Evolutionary conservation across 441 rosid species (phyloP).

Genomic region (Euphorbia schlechtendalii): DNA sequence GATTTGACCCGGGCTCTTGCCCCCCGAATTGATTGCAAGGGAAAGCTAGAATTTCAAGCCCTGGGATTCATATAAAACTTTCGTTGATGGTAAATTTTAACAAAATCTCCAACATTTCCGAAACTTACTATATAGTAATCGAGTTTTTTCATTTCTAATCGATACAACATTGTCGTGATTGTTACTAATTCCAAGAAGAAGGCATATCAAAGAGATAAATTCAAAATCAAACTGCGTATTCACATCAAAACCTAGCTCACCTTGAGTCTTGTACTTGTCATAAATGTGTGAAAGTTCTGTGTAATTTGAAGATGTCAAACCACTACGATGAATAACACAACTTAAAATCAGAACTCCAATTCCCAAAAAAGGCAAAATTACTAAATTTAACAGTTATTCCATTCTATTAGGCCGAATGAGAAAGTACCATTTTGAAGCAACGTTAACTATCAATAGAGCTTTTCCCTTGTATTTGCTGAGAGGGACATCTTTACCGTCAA

Average conservation of each 20-base stretch:
- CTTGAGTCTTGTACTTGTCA: slow-evolving; percentile 69
- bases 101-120: not conserved
- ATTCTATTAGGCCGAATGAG: no score
- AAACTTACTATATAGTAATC: not conserved
- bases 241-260: slow-evolving; percentile 24
- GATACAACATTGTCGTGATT: not conserved
- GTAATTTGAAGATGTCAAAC: slow-evolving; percentile 79
- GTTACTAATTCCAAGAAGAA: not conserved
- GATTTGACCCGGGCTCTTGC: slow-evolving; percentile 84
- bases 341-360: slow-evolving; percentile 20
- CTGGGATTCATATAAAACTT: slow-evolving; percentile 27
- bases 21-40: slow-evolving; percentile 92
- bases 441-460: slow-evolving; percentile 75
- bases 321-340: slow-evolving; percentile 44
- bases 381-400: no score
- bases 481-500: slow-evolving; percentile 69
- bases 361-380: not conserved
- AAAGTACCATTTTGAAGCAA: slow-evolving; percentile 82
- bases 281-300: slow-evolving; percentile 74
- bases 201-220: not conserved
- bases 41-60: slow-evolving; percentile 84
- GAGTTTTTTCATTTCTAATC: not conserved
- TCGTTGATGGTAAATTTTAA: not conserved
- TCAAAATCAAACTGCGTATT: not conserved
- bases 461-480: slow-evolving; percentile 78